Base-by-base conservation (phyloP, 2,329 filamentous ascomycete genomes). In the Hypoxylon sp. region DNA sequence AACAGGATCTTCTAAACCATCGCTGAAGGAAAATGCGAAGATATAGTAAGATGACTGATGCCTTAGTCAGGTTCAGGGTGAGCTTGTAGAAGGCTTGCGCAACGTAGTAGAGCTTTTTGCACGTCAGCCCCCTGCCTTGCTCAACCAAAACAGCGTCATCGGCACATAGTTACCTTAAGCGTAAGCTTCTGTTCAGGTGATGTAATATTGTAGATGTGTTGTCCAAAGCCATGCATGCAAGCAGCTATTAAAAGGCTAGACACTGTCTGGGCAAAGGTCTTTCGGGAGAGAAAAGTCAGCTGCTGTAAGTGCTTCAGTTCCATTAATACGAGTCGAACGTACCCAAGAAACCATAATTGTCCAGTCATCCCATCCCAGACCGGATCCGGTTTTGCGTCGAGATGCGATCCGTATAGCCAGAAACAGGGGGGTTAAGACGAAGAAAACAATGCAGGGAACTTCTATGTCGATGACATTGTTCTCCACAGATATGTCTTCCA, bases 61-160 rank as follows among this genome's bases (percentile, higher is more conserved):
- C 76, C 70, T 88, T 88, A 1, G 84, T 86, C 33, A 86, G 76
- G 72, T 85, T 86, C 65, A 87, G 83, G 46, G 83, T 83, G 68
- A 85, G 75, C 70, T 87, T 87, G 77, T 88, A 88, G 65, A 85
- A 83, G 56, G 85, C 82, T 70, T 87, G 85, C 2, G 83, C 81
- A 26, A 85, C 74, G 67, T 83, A 87, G 73, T 86, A 87, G 19
- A 82, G 74, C 85, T 87, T 39, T 46, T 51, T 6, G 4, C 14
- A 3, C 19, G 35, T 71, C 22, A 69, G 61, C 33, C 39, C 29
- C 11, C 17, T 56, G 9, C 14, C 31, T 33, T 19, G 2, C 52
- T 22, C 11, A 6, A 17, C 11, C 44, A 33, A 39, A 9, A 48
- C 22, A 1, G 26, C 11, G 6, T 26, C 2, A 39, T 50, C 8